A percentile compares a stretch with the other conserved stretches of the same genome.
phyloP scores from a whole-genome alignment of 805 yeast species.

The Blastobotrys parvus region DNA sequence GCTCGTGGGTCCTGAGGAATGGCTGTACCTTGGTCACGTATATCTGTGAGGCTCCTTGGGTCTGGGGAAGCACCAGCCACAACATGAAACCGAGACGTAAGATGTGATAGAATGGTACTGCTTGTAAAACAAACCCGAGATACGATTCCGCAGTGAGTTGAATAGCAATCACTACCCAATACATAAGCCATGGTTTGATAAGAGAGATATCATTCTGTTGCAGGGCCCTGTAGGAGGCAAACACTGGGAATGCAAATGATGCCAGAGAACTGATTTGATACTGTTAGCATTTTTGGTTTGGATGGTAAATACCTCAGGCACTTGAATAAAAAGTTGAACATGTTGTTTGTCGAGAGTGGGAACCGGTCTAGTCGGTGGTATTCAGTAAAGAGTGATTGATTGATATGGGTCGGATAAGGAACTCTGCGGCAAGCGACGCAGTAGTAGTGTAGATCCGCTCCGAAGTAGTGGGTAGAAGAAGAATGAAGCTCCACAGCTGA shows the following conservation, averaged over 20 bases:
- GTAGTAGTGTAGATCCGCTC: no score
- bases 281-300: not conserved
- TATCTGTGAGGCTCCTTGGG: conserved; percentile 37
- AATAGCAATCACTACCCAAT: conserved; percentile 59
- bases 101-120: conserved; percentile 50
- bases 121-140: conserved; percentile 36
- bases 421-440: no score
- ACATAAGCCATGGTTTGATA: conserved; percentile 42
- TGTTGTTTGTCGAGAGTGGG: not conserved
- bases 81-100: conserved; percentile 39
- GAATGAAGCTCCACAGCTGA: no score
- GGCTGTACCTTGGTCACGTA: conserved; percentile 35
- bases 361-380: no score
- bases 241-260: conserved; percentile 47
- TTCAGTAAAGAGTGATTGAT: no score
- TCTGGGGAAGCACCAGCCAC: conserved; percentile 54
- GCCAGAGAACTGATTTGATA: conserved; percentile 23
- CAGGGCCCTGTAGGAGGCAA: conserved; percentile 54
- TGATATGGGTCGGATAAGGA: no score
- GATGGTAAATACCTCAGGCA: conserved; percentile 4
- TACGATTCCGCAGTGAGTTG: conserved; percentile 34
- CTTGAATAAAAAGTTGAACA: conserved; percentile 7
- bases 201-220: conserved; percentile 33
- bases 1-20: conserved; percentile 30
- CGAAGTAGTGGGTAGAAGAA: no score